Conservation (phyloP, 1,139 yeast species). For the Saccharomyces hybrid region DNA sequence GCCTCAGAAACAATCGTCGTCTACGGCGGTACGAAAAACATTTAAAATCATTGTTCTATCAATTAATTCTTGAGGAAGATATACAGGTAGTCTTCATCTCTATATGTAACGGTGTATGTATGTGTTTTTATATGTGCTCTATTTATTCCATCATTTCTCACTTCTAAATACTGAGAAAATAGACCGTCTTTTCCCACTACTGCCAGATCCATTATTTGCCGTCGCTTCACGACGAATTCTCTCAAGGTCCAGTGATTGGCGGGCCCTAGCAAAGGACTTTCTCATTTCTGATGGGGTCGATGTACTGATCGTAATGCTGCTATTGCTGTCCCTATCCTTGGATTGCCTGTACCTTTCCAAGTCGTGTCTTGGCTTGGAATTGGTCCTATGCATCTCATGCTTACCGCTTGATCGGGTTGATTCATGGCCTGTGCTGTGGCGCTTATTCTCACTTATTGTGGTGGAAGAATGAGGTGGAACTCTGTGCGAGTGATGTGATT, state of each 20-base stretch:
- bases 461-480: constrained; percentile 3
- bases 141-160: not conserved
- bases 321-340: constrained; percentile 11
- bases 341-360: constrained; percentile 14
- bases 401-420: not conserved
- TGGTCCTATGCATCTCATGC: not conserved
- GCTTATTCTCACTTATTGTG: constrained; percentile 2
- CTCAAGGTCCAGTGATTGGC: constrained; percentile 27
- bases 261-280: constrained; percentile 20
- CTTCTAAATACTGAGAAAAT: constrained; percentile 20
- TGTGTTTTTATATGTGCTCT: not conserved
- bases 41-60: not conserved
- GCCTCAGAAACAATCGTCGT: not conserved
- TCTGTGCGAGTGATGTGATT: constrained; percentile 1
- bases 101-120: not conserved
- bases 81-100: not conserved
- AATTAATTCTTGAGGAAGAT: not conserved
- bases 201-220: constrained; percentile 10
- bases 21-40: not conserved
- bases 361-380: constrained; percentile 10
- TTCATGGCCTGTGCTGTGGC: not conserved
- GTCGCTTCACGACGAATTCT: constrained; percentile 20
- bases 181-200: constrained; percentile 21
- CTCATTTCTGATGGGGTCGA: constrained; percentile 11
- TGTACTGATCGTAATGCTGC: constrained; percentile 13